phyloP scores from a whole-genome alignment of 2,329 filamentous ascomycete genomes.

The Phoma sp. region DNA sequence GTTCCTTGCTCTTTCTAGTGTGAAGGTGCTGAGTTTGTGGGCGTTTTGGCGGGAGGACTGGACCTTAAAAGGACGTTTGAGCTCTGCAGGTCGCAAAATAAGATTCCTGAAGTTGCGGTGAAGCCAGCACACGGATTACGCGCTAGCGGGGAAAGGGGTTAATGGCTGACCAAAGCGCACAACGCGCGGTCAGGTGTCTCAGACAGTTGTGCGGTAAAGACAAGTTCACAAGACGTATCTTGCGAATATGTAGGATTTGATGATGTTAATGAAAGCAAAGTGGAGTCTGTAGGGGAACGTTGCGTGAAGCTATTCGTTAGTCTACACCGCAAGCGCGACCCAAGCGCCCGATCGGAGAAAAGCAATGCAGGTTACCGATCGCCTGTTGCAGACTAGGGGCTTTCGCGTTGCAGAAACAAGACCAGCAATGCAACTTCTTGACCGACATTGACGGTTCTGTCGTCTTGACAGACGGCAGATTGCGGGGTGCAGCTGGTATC shows the following conservation, averaged over 20 bases:
- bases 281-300: slow-evolving; percentile 16
- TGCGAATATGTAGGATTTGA: slow-evolving; percentile 8
- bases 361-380: slow-evolving; percentile 14
- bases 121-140: slow-evolving; percentile 44
- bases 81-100: slow-evolving; percentile 30
- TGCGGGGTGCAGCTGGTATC: slow-evolving; percentile 18
- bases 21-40: slow-evolving; percentile 13
- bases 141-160: slow-evolving; percentile 37
- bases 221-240: slow-evolving; percentile 1
- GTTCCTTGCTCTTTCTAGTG: slow-evolving; percentile 21
- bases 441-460: slow-evolving; percentile 12
- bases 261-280: background rate
- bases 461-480: slow-evolving; percentile 9
- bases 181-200: slow-evolving; percentile 43
- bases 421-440: slow-evolving; percentile 7
- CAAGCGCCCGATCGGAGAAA: slow-evolving; percentile 19
- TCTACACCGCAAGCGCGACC: slow-evolving; percentile 17
- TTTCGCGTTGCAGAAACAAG: slow-evolving; percentile 8
- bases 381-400: slow-evolving; percentile 6
- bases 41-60: slow-evolving; percentile 20
- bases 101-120: slow-evolving; percentile 46
- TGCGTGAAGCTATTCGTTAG: slow-evolving; percentile 19
- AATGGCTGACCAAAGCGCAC: slow-evolving; percentile 39
- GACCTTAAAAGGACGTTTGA: slow-evolving; percentile 36
- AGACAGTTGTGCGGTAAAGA: slow-evolving; percentile 19